phyloP scores from a whole-genome alignment of 441 rosid species.

The Arabidopsis lyrata region DNA sequence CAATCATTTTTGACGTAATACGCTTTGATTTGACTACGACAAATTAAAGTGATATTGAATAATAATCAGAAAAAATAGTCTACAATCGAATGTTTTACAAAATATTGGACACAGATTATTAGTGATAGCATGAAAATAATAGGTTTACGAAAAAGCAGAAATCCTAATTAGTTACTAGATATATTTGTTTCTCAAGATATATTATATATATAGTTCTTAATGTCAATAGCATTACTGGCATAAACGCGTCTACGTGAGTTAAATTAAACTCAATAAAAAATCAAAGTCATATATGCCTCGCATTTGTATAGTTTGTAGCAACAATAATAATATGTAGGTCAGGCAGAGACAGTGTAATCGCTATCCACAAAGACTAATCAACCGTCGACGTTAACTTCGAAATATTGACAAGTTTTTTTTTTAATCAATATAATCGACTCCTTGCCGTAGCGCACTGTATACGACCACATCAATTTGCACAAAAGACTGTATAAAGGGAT shows the following conservation, averaged over 20 bases:
- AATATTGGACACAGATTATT: background rate
- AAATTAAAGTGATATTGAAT: background rate
- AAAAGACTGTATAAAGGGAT: too few species aligned
- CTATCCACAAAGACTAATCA: conserved; percentile 36
- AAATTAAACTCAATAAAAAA: background rate
- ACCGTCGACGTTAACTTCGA: conserved; percentile 27
- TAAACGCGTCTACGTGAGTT: background rate
- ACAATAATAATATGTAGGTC: background rate
- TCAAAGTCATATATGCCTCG: conserved; percentile 31
- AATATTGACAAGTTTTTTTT: background rate
- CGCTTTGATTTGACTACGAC: background rate
- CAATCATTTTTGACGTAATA: conserved; percentile 11
- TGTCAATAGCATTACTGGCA: conserved; percentile 5
- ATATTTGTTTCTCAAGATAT: background rate
- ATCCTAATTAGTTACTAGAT: background rate
- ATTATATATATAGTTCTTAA: background rate
- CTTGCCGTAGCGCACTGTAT: background rate
- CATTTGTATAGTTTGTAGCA: conserved; percentile 8
- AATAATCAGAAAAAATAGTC: background rate
- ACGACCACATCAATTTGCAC: conserved; percentile 18
- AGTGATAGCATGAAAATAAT: background rate
- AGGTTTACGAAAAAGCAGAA: background rate
- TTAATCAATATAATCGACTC: conserved; percentile 8
- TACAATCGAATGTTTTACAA: background rate
- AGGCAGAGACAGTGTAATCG: conserved; percentile 27